phyloP scores from a whole-genome alignment of 2,329 filamentous ascomycete species.

The Monilinia vaccinii-corymbosi region DNA sequence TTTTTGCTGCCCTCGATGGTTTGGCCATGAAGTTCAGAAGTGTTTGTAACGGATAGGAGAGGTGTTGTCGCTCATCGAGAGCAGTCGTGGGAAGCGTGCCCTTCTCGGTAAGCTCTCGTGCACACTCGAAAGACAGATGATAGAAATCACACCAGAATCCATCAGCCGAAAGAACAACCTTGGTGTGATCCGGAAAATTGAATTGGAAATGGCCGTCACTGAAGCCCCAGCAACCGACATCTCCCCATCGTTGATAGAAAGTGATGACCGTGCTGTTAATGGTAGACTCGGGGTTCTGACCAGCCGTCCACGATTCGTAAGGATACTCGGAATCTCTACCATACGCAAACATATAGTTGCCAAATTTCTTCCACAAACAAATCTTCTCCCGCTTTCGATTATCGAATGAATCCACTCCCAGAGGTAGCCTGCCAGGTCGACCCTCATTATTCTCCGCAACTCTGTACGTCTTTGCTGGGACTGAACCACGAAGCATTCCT shows the following conservation, averaged over 20 bases:
- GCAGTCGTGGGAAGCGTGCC: slow-evolving; percentile 63
- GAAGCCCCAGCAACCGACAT: slow-evolving; percentile 75
- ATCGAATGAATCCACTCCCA: slow-evolving; percentile 56
- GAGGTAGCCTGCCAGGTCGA: slow-evolving; percentile 49
- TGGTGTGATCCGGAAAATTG: slow-evolving; percentile 84
- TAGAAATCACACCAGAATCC: slow-evolving; percentile 73
- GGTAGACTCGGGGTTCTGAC: not conserved
- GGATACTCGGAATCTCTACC: slow-evolving; percentile 57
- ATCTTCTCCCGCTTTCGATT: slow-evolving; percentile 57
- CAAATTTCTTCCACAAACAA: slow-evolving; percentile 64
- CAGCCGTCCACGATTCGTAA: slow-evolving; percentile 37
- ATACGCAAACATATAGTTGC: slow-evolving; percentile 66
- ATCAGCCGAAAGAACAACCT: slow-evolving; percentile 66
- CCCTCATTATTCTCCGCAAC: slow-evolving; percentile 47
- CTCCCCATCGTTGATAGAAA: slow-evolving; percentile 74
- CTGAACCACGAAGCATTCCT: slow-evolving; percentile 54
- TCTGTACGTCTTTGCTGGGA: slow-evolving; percentile 54
- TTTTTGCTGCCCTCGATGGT: slow-evolving; percentile 39
- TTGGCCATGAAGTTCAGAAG: slow-evolving; percentile 55
- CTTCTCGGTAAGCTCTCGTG: slow-evolving; percentile 52
- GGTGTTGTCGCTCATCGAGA: slow-evolving; percentile 59
- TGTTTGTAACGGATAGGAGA: slow-evolving; percentile 64
- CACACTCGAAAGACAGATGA: slow-evolving; percentile 63
- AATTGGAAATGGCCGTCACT: slow-evolving; percentile 74
- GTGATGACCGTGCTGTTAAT: slow-evolving; percentile 50